These are phyloP conservation scores for Phytophthora idaei DNA, from an alignment of 352 stramenopile species.

Conservation along the genomic window DNA sequence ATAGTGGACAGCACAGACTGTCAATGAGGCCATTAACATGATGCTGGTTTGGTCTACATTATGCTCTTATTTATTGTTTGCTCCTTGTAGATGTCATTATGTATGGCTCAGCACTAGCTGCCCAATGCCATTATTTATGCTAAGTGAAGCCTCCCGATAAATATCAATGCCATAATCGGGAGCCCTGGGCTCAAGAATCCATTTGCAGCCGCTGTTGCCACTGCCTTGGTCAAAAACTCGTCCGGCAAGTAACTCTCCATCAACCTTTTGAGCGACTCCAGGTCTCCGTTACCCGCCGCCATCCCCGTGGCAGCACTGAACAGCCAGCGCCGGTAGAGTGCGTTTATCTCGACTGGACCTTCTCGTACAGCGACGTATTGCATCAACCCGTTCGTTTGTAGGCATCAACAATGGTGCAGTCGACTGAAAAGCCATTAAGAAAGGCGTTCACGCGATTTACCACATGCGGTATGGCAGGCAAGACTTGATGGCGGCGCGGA, in stretches of 20 bases:
- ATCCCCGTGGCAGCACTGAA: slow-evolving; percentile 23
- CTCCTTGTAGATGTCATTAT: too few relatives aligned
- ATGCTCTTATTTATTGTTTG: too few relatives aligned
- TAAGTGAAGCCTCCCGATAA: too few relatives aligned
- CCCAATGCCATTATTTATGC: too few relatives aligned
- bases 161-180: too few relatives aligned
- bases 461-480: slow-evolving; percentile 28
- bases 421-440: slow-evolving; percentile 23
- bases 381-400: slow-evolving; percentile 16
- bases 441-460: slow-evolving; percentile 10
- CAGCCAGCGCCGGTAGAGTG: slow-evolving; percentile 29
- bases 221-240: slow-evolving; percentile 29
- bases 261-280: slow-evolving; percentile 18
- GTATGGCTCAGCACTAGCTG: too few relatives aligned
- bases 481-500: slow-evolving; percentile 2
- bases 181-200: not conserved
- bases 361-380: slow-evolving; percentile 27
- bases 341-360: slow-evolving; percentile 17
- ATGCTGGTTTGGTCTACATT: too few relatives aligned
- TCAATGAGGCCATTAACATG: too few relatives aligned
- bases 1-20: too few relatives aligned
- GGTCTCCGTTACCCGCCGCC: slow-evolving; percentile 18
- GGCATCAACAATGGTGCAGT: slow-evolving; percentile 22
- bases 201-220: slow-evolving; percentile 18
- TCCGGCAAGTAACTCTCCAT: slow-evolving; percentile 25